Percentiles rank a stretch among this genome's conserved stretches.
phyloP scores from a whole-genome alignment of 768 basidiomycete genomes.

The Termitomyces sp. region DNA sequence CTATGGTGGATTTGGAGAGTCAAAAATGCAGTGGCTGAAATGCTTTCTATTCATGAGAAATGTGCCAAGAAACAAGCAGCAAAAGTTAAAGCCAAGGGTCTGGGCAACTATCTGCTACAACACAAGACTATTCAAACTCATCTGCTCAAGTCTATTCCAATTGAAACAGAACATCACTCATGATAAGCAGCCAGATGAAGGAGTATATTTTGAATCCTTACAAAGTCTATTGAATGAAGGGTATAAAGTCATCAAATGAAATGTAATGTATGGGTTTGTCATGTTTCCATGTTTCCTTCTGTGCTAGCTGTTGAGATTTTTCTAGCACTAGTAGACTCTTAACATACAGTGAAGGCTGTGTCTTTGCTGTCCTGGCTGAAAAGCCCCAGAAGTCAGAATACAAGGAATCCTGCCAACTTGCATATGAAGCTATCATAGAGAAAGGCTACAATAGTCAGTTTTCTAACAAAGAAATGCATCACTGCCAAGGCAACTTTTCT shows the following conservation, averaged over 20 bases:
- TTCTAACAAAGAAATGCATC: neutral
- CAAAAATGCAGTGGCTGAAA: too few species aligned
- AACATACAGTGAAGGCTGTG: neutral
- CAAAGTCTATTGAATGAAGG: neutral
- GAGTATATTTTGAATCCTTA: neutral
- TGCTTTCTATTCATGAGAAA: neutral
- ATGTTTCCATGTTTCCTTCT: neutral
- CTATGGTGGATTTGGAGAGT: neutral
- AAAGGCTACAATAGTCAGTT: neutral
- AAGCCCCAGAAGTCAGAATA: neutral
- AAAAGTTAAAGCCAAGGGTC: neutral
- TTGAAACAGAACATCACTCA: neutral
- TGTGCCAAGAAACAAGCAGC: neutral
- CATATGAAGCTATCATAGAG: constrained; percentile 1
- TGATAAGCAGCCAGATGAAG: neutral
- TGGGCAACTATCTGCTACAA: neutral
- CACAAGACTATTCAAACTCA: neutral
- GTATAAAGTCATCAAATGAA: neutral
- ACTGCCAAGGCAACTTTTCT: neutral
- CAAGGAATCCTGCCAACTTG: neutral
- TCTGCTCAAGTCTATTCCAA: neutral
- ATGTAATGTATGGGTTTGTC: neutral
- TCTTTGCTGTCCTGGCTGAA: neutral
- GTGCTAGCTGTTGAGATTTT: too few species aligned
- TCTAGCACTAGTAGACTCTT: neutral